phyloP scores from a whole-genome alignment of 2,329 filamentous ascomycete species.

The Alternaria gaisen region DNA sequence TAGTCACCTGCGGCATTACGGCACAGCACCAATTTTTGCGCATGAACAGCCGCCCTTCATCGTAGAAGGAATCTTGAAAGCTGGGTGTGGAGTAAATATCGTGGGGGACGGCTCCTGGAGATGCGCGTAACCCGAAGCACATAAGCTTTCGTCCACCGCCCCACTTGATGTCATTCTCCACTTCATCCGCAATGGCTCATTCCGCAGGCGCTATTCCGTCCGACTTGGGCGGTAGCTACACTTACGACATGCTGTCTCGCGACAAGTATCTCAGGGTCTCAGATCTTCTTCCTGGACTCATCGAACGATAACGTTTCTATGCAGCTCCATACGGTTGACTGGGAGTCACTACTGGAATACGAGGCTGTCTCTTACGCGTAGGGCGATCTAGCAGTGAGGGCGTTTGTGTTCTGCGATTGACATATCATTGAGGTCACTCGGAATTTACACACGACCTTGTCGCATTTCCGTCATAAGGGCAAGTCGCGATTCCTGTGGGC shows the following conservation, averaged over 20 bases:
- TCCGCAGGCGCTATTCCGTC: not conserved
- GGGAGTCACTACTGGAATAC: not conserved
- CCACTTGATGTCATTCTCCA: not conserved
- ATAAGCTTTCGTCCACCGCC: not conserved
- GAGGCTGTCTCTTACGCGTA: not conserved
- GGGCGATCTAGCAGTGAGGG: not conserved
- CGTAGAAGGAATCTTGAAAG: not conserved
- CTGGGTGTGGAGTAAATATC: not conserved
- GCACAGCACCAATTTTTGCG: rapidly evolving
- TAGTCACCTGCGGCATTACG: too few species aligned
- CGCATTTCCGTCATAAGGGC: not conserved
- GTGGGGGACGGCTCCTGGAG: not conserved
- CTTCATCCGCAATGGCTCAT: not conserved
- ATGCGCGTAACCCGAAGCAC: not conserved
- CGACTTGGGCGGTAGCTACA: not conserved
- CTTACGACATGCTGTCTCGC: not conserved
- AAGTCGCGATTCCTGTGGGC: not conserved
- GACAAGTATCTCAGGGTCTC: not conserved
- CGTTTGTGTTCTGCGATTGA: not conserved
- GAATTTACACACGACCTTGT: not conserved
- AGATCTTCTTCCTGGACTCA: not conserved
- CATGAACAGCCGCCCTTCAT: not conserved
- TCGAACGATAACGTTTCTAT: not conserved
- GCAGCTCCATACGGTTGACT: not conserved
- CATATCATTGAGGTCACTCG: not conserved